Evolutionary conservation across 1,284 basidiomycete genomes (phyloP).

Genomic region (Fomitiporia mediterranea): DNA sequence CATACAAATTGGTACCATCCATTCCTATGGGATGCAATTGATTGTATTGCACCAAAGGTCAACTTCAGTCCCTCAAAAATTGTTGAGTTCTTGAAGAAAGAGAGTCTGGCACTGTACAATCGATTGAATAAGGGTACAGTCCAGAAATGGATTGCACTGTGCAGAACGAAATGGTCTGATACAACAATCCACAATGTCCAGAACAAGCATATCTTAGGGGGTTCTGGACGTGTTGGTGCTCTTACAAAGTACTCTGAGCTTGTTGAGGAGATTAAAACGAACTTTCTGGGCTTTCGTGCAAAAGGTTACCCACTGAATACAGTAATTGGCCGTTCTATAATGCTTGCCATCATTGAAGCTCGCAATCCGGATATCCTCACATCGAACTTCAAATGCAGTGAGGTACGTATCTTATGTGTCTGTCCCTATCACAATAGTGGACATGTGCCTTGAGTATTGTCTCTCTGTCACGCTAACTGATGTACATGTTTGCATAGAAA

Average conservation of each 20-base stretch:
- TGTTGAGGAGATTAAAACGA: not conserved
- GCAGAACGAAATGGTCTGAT: not conserved
- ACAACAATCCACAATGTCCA: not conserved
- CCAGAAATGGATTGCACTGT: not conserved
- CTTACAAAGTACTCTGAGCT: not conserved
- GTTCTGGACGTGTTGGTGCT: not conserved
- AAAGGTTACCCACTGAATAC: not conserved
- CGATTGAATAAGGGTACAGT: not conserved
- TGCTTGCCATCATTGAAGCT: not conserved
- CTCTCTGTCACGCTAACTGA: no score
- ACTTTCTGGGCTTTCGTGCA: not conserved
- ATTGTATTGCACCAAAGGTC: not conserved
- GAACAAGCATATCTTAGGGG: not conserved
- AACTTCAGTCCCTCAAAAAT: not conserved
- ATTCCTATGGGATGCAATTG: not conserved
- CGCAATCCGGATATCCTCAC: not conserved
- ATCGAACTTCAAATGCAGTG: not conserved
- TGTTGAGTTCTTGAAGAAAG: not conserved
- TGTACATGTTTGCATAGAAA: no score
- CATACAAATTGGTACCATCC: not conserved
- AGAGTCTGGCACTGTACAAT: not conserved
- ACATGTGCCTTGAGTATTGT: not conserved
- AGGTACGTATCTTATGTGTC: no score
- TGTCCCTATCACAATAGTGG: no score
- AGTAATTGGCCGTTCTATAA: not conserved